Conservation (phyloP, 164 flowering plant species). For the Dillenia turbinata region DNA sequence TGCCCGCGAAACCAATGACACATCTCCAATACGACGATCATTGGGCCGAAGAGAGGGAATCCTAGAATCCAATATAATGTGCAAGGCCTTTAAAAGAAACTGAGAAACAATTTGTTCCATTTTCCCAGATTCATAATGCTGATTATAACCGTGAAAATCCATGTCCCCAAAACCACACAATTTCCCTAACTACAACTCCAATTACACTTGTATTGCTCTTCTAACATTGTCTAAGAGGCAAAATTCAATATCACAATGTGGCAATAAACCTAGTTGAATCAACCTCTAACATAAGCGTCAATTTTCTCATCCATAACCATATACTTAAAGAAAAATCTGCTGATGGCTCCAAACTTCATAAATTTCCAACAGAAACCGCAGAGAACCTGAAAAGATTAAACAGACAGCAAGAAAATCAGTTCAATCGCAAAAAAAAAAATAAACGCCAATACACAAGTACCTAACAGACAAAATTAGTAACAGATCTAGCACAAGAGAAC, state of each 20-base stretch:
- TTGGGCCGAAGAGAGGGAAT: slow-evolving; percentile 47
- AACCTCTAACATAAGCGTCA: slow-evolving; percentile 6
- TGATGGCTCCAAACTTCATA: neutral
- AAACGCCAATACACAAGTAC: too few species aligned
- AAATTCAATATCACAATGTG: neutral
- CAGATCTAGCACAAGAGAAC: too few species aligned
- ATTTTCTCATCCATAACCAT: neutral
- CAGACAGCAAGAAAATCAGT: too few species aligned
- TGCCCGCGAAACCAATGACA: slow-evolving; percentile 26
- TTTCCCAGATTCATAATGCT: slow-evolving; percentile 45
- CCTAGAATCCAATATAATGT: slow-evolving; percentile 70
- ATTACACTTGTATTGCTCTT: slow-evolving; percentile 2
- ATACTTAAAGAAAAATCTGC: neutral
- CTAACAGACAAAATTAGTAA: too few species aligned
- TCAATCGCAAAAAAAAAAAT: too few species aligned
- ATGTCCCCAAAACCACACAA: slow-evolving; percentile 13
- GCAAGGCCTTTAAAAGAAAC: slow-evolving; percentile 68
- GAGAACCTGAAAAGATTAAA: too few species aligned
- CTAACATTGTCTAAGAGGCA: neutral
- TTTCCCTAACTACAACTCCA: neutral
- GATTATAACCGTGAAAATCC: slow-evolving; percentile 38
- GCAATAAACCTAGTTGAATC: neutral
- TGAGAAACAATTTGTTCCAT: slow-evolving; percentile 74
- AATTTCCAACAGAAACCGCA: too few species aligned
- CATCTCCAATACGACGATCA: slow-evolving; percentile 30